phyloP scores from a whole-genome alignment of 345 rosid genomes.

The Eucalyptus sp. region DNA sequence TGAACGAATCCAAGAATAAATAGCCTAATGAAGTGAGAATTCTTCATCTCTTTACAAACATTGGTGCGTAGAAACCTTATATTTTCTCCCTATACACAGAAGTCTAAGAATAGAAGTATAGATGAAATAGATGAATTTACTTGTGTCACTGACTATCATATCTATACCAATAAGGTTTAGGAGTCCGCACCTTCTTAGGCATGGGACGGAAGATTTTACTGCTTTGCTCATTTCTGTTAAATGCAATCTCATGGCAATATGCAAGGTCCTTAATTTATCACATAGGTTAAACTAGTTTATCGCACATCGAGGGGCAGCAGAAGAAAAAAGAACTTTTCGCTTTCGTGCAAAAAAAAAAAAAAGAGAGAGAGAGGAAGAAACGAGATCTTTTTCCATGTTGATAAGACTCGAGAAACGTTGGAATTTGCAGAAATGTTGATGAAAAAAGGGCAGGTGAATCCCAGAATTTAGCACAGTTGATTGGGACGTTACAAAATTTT shows the following conservation, averaged over 20 bases:
- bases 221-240: background rate
- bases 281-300: background rate
- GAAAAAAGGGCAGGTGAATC: too few relatives aligned
- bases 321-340: too few relatives aligned
- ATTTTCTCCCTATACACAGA: background rate
- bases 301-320: background rate
- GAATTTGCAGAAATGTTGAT: too few relatives aligned
- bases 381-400: background rate
- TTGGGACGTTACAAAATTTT: background rate
- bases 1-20: background rate
- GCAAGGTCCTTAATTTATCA: background rate
- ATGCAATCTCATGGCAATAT: background rate
- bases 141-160: background rate
- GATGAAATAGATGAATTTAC: background rate
- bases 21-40: background rate
- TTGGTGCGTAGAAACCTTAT: background rate
- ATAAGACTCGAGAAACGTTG: too few relatives aligned
- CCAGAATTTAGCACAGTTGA: too few relatives aligned
- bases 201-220: background rate
- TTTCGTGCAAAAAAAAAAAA: too few relatives aligned
- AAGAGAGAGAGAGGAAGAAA: accelerated
- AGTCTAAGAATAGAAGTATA: background rate
- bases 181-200: background rate
- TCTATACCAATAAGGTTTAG: background rate
- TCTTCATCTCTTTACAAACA: background rate